Percentiles rank a stretch among this genome's conserved stretches.
These are phyloP conservation scores for Beta lomatogona DNA, from an alignment of 179 eudicot species.

Conservation along the genomic window DNA sequence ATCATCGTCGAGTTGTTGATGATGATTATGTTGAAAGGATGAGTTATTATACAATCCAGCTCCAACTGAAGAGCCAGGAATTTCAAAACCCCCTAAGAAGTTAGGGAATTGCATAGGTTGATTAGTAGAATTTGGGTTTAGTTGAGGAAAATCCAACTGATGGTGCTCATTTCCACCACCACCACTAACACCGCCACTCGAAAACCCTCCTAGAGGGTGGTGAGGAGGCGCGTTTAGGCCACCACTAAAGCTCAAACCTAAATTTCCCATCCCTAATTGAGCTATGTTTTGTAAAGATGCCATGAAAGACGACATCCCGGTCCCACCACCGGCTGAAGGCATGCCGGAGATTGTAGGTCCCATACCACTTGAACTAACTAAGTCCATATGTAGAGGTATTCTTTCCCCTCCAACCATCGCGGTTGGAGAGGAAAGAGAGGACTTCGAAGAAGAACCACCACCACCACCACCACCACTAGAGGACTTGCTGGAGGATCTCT, in stretches of 20 bases:
- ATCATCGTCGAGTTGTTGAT: constrained; percentile 4
- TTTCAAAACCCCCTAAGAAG: constrained; percentile 39
- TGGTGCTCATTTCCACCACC: constrained; percentile 6
- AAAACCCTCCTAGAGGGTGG: constrained; percentile 20
- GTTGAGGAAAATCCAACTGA: constrained; percentile 23
- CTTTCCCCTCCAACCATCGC: constrained; percentile 8
- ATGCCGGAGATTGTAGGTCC: constrained; percentile 4
- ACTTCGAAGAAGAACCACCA: constrained; percentile 27
- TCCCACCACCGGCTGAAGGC: constrained; percentile 20
- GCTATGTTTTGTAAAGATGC: constrained; percentile 40
- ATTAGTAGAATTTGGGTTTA: not conserved
- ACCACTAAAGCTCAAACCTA: constrained; percentile 34
- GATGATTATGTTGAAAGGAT: constrained; percentile 23
- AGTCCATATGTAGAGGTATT: constrained; percentile 18
- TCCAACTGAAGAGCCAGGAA: constrained; percentile 24
- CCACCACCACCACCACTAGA: constrained; percentile 33
- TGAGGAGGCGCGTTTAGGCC: constrained; percentile 19
- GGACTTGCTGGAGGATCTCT: constrained; percentile 37
- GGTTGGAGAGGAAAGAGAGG: constrained; percentile 22
- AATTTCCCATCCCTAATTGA: constrained; percentile 39
- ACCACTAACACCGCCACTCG: not conserved
- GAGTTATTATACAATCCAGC: constrained; percentile 23
- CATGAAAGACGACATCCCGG: constrained; percentile 38
- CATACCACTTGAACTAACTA: not conserved
- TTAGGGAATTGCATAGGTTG: constrained; percentile 28